A percentile compares a stretch with the other conserved stretches of the same genome.
These are phyloP conservation scores for Linderina pennispora DNA, from an alignment of 192 early-diverging fungal species.

Conservation along the genomic window DNA sequence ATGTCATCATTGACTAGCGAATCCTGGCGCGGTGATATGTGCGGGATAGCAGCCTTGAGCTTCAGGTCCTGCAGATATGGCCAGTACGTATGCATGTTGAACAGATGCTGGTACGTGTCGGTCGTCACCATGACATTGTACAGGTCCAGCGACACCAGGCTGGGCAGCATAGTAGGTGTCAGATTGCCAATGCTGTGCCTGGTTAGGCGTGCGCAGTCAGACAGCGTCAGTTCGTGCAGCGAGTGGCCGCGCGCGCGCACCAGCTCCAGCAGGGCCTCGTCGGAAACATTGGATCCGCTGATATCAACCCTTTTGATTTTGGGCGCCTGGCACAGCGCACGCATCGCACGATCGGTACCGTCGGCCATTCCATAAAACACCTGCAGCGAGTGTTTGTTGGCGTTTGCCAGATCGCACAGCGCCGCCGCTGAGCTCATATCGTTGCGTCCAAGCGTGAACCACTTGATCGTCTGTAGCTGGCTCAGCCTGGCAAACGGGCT, in stretches of 20 bases:
- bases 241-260: constrained; percentile 12
- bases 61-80: constrained; percentile 39
- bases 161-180: constrained; percentile 25
- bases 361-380: constrained; percentile 27
- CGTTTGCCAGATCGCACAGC: constrained; percentile 13
- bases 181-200: constrained; percentile 28
- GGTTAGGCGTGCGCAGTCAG: constrained; percentile 38
- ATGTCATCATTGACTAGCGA: constrained; percentile 44
- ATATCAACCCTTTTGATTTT: constrained; percentile 22
- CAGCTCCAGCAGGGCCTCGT: constrained; percentile 27
- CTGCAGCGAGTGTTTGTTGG: constrained; percentile 20
- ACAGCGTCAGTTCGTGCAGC: constrained; percentile 30
- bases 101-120: constrained; percentile 34
- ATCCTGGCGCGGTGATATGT: constrained; percentile 29
- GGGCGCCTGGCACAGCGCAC: constrained; percentile 22
- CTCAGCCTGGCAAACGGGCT: constrained; percentile 3
- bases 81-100: constrained; percentile 31
- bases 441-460: constrained; percentile 41
- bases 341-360: constrained; percentile 20
- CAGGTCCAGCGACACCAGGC: constrained; percentile 21
- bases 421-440: constrained; percentile 38
- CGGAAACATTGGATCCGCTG: constrained; percentile 34
- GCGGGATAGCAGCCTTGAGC: constrained; percentile 39
- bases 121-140: constrained; percentile 46
- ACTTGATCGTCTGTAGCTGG: constrained; percentile 21